phyloP scores from a whole-genome alignment of 192 early-diverging fungal genomes.

The Podila clonocystis region DNA sequence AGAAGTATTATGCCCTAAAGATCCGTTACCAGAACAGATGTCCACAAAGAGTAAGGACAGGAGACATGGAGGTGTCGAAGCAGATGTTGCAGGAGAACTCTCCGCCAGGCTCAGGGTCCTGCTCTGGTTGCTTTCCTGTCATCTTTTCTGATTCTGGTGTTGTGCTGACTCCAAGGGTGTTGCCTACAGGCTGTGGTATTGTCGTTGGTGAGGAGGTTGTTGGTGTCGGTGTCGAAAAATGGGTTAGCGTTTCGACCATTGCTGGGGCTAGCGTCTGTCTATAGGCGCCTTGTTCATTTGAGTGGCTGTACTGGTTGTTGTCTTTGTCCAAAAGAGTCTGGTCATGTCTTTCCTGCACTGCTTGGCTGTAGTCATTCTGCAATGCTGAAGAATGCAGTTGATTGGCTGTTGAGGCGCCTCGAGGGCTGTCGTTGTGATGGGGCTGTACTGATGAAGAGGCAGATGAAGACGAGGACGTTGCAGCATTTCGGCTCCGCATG shows the following conservation, averaged over 20 bases:
- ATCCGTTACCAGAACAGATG: constrained; percentile 76
- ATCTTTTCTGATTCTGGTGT: neutral
- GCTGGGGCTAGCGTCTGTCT: no score
- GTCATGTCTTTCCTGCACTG: no score
- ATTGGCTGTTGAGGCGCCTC: neutral
- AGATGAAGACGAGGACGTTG: neutral
- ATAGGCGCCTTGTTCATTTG: no score
- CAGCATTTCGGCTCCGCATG: neutral
- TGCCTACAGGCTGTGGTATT: no score
- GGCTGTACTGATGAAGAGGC: neutral
- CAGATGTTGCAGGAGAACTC: constrained; percentile 57
- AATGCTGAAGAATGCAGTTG: no score
- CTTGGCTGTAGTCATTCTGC: no score
- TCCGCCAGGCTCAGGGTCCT: constrained; percentile 1
- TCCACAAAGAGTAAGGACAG: constrained; percentile 82
- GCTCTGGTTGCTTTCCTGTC: neutral
- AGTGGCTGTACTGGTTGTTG: no score
- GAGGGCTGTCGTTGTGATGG: neutral
- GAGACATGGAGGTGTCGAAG: constrained; percentile 81
- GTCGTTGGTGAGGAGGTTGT: no score
- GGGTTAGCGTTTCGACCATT: no score
- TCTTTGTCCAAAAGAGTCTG: no score
- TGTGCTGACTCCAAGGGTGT: no score
- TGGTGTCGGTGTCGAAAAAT: no score
- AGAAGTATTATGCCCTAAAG: neutral